These are phyloP conservation scores for Calonectria pauciramosa DNA, from an alignment of 2,329 filamentous ascomycete species.

Conservation along the genomic window DNA sequence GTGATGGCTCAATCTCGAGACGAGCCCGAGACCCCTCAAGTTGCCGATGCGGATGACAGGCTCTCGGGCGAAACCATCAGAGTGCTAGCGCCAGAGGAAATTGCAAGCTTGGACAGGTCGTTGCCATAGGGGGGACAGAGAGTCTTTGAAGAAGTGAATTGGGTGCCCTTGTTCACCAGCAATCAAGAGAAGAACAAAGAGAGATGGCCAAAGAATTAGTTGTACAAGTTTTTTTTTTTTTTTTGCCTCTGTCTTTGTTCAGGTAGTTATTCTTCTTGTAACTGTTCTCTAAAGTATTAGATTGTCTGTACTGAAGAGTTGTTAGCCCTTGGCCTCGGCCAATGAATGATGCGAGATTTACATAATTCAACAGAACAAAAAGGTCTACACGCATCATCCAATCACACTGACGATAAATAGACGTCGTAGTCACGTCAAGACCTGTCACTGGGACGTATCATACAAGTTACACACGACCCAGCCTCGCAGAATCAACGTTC, in stretches of 20 bases:
- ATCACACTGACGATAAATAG: not conserved
- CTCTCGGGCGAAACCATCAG: not conserved
- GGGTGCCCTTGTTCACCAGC: not conserved
- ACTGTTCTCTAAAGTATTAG: no score
- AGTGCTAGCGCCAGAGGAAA: not conserved
- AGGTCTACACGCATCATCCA: not conserved
- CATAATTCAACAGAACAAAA: not conserved
- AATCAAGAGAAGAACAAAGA: not conserved
- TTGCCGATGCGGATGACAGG: not conserved
- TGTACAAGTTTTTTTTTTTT: no score
- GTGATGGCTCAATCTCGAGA: not conserved
- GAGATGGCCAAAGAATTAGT: no score
- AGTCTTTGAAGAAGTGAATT: not conserved
- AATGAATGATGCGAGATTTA: not conserved
- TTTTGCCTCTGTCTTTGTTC: no score
- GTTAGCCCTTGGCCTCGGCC: not conserved
- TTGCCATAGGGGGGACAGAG: not conserved
- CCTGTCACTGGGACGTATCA: not conserved
- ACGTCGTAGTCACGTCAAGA: not conserved
- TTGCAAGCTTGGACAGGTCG: not conserved
- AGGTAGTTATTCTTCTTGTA: not conserved
- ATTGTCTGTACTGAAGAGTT: no score
- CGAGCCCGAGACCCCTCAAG: not conserved
- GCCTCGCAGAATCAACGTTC: no score
- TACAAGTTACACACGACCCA: no score